Evolutionary conservation across 2,329 filamentous ascomycete genomes (phyloP).

Genomic region (Penicillium psychrosexuale): DNA sequence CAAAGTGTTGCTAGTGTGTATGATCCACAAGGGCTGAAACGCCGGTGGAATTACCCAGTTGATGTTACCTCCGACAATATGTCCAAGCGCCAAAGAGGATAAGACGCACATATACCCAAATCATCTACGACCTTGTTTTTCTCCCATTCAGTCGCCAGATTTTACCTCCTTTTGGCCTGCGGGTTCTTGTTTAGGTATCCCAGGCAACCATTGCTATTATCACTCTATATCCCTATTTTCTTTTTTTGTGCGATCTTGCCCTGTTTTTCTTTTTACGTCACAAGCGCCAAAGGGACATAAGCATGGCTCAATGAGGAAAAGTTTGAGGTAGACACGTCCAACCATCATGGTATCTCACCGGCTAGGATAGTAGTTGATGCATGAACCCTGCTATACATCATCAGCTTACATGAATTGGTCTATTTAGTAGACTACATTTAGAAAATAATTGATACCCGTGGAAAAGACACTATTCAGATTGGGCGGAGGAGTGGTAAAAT

Average conservation of each 20-base stretch:
- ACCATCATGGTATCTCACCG: background rate
- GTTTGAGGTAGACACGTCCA: background rate
- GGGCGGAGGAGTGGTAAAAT: background rate
- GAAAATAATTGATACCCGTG: background rate
- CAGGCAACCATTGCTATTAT: background rate
- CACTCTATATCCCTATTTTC: background rate
- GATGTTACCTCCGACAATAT: slow-evolving; percentile 31
- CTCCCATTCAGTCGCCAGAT: background rate
- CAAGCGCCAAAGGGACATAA: background rate
- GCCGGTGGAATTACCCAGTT: slow-evolving; percentile 43
- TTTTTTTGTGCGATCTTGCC: background rate
- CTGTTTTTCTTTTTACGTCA: background rate
- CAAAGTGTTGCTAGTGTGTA: slow-evolving; percentile 49
- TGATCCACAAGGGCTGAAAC: slow-evolving; percentile 46
- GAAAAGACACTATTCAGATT: background rate
- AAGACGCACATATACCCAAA: background rate
- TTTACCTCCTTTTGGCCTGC: background rate
- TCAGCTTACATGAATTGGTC: background rate
- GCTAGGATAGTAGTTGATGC: slow-evolving; percentile 1
- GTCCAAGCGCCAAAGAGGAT: slow-evolving; percentile 35
- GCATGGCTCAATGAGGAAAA: background rate
- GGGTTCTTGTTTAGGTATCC: background rate
- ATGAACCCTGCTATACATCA: slow-evolving; percentile 8
- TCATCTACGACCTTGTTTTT: background rate
- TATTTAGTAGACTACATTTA: background rate